These are phyloP conservation scores for Anethum foeniculum DNA, from an alignment of 140 eudicot species.

Conservation along the genomic window DNA sequence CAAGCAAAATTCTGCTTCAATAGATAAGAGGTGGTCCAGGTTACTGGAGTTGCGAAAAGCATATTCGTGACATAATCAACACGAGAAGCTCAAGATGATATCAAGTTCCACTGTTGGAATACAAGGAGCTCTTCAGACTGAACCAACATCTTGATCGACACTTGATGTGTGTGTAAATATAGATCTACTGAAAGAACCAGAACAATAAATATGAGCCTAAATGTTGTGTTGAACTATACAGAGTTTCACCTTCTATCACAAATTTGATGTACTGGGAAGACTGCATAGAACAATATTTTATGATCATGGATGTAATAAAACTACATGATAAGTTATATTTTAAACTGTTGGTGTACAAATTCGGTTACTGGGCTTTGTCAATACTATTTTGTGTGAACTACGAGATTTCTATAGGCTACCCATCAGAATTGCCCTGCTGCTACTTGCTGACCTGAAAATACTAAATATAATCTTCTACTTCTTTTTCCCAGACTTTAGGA, in stretches of 20 bases:
- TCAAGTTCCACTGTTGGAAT: not conserved
- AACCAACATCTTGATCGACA: not conserved
- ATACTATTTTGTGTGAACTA: too few relatives aligned
- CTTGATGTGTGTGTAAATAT: not conserved
- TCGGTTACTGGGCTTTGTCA: too few relatives aligned
- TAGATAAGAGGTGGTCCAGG: slow-evolving; percentile 73
- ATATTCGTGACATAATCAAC: slow-evolving; percentile 8
- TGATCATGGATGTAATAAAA: not conserved
- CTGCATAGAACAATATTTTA: not conserved
- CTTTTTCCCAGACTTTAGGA: too few relatives aligned
- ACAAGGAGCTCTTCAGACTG: not conserved
- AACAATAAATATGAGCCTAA: not conserved
- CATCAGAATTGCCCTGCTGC: too few relatives aligned
- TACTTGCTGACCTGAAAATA: too few relatives aligned
- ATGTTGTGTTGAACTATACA: not conserved
- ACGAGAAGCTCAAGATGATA: not conserved
- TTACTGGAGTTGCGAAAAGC: slow-evolving; percentile 56
- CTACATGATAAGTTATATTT: too few relatives aligned
- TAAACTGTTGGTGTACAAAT: too few relatives aligned
- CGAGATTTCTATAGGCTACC: too few relatives aligned
- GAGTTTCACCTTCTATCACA: not conserved
- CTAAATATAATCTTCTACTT: too few relatives aligned
- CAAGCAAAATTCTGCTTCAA: slow-evolving; percentile 40
- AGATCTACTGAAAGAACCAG: not conserved
- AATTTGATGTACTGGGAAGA: not conserved